Conservation (phyloP, 805 yeast genomes). For the Saitoella complicata region DNA sequence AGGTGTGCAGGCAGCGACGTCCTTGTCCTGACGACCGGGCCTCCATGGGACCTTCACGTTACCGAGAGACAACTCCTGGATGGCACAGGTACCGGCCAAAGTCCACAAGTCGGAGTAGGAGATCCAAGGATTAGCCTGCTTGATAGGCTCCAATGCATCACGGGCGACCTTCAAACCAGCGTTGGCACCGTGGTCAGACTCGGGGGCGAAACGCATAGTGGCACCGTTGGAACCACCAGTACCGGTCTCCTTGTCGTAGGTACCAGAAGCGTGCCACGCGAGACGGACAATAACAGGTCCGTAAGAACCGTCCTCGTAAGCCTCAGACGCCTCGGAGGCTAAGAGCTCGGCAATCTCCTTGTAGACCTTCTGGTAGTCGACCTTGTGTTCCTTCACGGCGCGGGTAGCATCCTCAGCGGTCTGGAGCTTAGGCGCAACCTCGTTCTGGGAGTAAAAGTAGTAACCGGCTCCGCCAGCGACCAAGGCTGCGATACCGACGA, state of each 20-base stretch:
- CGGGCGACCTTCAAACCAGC: constrained; percentile 38
- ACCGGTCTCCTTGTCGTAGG: constrained; percentile 42
- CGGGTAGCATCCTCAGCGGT: too few species aligned
- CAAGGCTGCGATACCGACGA: too few species aligned
- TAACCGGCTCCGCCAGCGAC: too few species aligned
- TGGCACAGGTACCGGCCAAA: constrained; percentile 47
- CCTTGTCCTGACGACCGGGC: constrained; percentile 46
- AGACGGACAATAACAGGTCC: constrained; percentile 66
- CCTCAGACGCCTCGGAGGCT: constrained; percentile 23
- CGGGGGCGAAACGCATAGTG: constrained; percentile 34
- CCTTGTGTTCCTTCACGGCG: too few species aligned
- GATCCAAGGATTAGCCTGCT: constrained; percentile 40
- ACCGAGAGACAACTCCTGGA: constrained; percentile 54
- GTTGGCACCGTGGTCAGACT: constrained; percentile 29
- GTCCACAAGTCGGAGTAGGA: constrained; percentile 59
- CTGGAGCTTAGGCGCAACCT: too few species aligned
- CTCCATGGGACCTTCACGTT: constrained; percentile 48
- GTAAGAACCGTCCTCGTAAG: constrained; percentile 47
- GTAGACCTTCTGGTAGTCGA: constrained; percentile 51
- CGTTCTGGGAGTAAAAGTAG: too few species aligned
- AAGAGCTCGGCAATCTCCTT: constrained; percentile 23
- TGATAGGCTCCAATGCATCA: constrained; percentile 38
- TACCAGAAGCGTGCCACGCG: constrained; percentile 79
- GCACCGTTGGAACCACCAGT: constrained; percentile 41
- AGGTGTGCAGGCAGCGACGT: constrained; percentile 30